phyloP scores from a whole-genome alignment of 345 rosid genomes.

The Erucastrum elatum region DNA sequence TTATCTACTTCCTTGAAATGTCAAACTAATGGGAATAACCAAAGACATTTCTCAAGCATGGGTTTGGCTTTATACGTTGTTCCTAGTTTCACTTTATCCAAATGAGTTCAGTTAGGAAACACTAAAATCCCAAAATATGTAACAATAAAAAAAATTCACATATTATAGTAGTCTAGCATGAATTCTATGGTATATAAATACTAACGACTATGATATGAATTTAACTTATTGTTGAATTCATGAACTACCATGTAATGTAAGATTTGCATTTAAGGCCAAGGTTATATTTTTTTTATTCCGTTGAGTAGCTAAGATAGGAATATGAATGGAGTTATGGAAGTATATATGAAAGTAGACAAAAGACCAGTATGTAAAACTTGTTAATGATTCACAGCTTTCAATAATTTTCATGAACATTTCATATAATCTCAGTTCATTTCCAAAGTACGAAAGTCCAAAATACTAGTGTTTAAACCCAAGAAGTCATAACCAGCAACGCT shows the following conservation, averaged over 20 bases:
- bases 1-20: slow-evolving; percentile 47
- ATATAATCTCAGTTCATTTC: slow-evolving; percentile 51
- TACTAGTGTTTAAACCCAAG: slow-evolving; percentile 70
- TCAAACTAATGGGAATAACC: slow-evolving; percentile 31
- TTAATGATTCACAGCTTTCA: slow-evolving; percentile 21
- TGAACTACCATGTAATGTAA: background rate
- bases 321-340: background rate
- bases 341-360: slow-evolving; percentile 18
- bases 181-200: background rate
- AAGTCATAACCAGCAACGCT: slow-evolving; percentile 60
- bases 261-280: background rate
- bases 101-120: background rate
- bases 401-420: background rate
- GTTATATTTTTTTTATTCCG: background rate
- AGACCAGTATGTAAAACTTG: slow-evolving; percentile 3
- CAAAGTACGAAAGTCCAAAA: slow-evolving; percentile 63
- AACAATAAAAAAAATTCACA: background rate
- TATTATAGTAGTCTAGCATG: background rate
- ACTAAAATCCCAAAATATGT: background rate
- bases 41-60: background rate
- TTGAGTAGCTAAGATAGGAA: background rate
- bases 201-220: background rate
- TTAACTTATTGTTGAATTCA: background rate
- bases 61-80: background rate
- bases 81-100: background rate